phyloP scores from a whole-genome alignment of 2,329 filamentous ascomycete species.

The Diplodia seriata region DNA sequence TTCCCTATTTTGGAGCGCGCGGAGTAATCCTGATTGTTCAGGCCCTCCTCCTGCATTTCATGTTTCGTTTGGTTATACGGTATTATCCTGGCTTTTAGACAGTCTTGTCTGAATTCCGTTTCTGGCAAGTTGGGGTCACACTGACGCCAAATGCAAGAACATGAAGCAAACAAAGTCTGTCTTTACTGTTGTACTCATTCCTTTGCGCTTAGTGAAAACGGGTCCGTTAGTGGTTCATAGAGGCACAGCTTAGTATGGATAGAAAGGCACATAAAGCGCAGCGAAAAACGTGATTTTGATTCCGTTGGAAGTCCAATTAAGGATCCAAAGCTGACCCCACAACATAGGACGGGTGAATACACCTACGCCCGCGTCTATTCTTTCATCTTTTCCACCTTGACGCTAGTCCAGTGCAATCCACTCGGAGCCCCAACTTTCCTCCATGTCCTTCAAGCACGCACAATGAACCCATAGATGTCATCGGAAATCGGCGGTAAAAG shows the following conservation, averaged over 20 bases:
- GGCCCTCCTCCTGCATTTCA: background rate
- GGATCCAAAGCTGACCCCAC: slow-evolving; percentile 21
- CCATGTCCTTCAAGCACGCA: background rate
- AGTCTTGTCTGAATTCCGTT: too few relatives aligned
- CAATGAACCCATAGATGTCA: background rate
- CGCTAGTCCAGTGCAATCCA: background rate
- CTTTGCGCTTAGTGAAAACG: background rate
- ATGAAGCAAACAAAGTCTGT: background rate
- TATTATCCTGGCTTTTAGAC: background rate
- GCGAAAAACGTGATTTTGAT: background rate
- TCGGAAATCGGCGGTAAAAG: background rate
- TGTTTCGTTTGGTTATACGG: background rate
- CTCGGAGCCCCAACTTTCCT: background rate
- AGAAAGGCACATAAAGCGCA: background rate
- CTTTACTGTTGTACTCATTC: background rate
- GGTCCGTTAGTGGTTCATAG: background rate
- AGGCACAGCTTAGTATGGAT: background rate
- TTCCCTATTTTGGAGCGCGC: background rate
- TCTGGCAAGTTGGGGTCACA: background rate
- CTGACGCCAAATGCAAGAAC: too few relatives aligned
- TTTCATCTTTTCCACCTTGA: background rate
- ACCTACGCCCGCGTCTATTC: background rate
- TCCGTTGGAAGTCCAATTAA: slow-evolving; percentile 26
- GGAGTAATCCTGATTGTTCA: background rate
- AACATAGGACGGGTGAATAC: background rate